phyloP scores from a whole-genome alignment of 2,329 filamentous ascomycete species.

The Pseudogymnoascus sp. region DNA sequence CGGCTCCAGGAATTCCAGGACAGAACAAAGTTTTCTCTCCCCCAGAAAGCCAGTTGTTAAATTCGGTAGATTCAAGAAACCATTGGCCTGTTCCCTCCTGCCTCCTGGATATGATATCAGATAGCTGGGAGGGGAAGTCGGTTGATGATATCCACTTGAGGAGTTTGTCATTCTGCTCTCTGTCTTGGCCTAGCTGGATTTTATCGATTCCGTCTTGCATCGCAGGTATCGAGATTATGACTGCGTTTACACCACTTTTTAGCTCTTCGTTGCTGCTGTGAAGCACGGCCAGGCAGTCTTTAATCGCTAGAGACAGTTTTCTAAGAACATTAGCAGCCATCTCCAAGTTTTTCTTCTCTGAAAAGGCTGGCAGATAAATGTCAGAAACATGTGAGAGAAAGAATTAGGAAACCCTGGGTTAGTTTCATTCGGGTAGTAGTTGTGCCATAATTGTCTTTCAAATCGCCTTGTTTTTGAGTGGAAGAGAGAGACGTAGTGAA shows the following conservation, averaged over 20 bases:
- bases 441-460: too few relatives aligned
- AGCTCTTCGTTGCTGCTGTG: neutral
- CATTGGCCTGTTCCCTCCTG: conserved; percentile 25
- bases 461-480: too few relatives aligned
- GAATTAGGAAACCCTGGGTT: too few relatives aligned
- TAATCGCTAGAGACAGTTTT: neutral
- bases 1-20: conserved; percentile 9
- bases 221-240: neutral
- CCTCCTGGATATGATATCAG: conserved; percentile 28
- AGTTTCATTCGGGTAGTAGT: too few relatives aligned
- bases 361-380: too few relatives aligned
- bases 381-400: too few relatives aligned
- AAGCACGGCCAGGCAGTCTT: neutral
- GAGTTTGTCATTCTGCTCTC: neutral
- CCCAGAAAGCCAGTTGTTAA: conserved; percentile 8
- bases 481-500: too few relatives aligned
- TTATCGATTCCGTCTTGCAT: neutral
- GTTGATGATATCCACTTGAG: conserved; percentile 31
- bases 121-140: conserved; percentile 32
- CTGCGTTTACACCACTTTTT: neutral
- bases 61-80: conserved; percentile 13
- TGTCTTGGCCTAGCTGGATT: neutral
- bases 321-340: neutral
- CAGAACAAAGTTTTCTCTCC: conserved; percentile 11
- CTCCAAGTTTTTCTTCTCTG: too few relatives aligned